Evolutionary conservation across 2,329 filamentous ascomycete genomes (phyloP).

Genomic region (Proliferodiscus dingleyae): DNA sequence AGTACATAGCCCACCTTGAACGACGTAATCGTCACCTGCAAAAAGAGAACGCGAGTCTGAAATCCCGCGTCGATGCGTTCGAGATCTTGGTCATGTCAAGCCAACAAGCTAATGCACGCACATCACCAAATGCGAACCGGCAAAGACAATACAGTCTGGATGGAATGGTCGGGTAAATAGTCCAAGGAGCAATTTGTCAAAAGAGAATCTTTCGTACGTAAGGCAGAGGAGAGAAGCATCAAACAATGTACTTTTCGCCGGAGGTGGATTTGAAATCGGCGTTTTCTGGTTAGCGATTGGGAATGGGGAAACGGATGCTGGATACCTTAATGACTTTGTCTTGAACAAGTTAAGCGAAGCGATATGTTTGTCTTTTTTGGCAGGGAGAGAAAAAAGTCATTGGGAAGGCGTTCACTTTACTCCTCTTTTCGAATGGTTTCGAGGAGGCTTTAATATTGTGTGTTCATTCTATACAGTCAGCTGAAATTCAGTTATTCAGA

Average conservation of each 20-base stretch:
- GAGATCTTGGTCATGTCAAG: conserved; percentile 70
- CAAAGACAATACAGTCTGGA: not conserved
- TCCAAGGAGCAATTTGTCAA: not conserved
- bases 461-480: too few relatives aligned
- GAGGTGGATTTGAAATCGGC: too few relatives aligned
- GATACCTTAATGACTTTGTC: not conserved
- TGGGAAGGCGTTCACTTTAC: too few relatives aligned
- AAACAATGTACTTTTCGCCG: too few relatives aligned
- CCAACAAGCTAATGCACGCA: conserved; percentile 4
- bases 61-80: conserved; percentile 70
- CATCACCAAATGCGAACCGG: conserved; percentile 2
- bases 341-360: not conserved
- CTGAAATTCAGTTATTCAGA: too few relatives aligned
- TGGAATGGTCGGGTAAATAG: conserved; percentile 2
- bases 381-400: not conserved
- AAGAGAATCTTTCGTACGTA: not conserved
- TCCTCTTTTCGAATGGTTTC: too few relatives aligned
- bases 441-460: too few relatives aligned
- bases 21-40: conserved; percentile 77
- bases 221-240: not conserved
- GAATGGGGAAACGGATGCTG: not conserved
- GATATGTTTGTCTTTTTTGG: not conserved
- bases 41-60: conserved; percentile 76
- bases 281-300: too few relatives aligned
- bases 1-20: conserved; percentile 91